These are phyloP conservation scores for Pontederia crassipes DNA, from an alignment of 176 grass and related monocot genomes.

Conservation along the genomic window DNA sequence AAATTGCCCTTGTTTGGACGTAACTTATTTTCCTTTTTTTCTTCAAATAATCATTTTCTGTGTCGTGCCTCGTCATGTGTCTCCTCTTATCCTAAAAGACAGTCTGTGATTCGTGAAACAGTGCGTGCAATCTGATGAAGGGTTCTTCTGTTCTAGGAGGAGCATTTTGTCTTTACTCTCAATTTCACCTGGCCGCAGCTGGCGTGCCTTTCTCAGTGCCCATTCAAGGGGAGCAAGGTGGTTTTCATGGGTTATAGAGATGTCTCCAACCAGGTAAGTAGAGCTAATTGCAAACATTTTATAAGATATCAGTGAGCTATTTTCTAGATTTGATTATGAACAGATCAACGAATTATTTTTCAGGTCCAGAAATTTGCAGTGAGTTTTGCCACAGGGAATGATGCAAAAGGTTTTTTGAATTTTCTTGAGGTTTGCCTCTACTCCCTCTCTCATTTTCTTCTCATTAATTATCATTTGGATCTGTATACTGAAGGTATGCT, in stretches of 20 bases:
- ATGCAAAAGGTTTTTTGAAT: constrained; percentile 61
- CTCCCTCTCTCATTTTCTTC: not conserved
- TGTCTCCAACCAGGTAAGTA: constrained; percentile 48
- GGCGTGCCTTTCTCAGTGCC: constrained; percentile 62
- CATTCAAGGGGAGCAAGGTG: constrained; percentile 63
- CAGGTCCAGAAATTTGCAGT: constrained; percentile 91
- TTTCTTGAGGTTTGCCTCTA: constrained; percentile 43
- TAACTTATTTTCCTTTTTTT: too few species aligned
- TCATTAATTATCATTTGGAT: too few species aligned
- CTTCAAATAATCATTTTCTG: too few species aligned
- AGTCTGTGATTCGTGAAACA: constrained; percentile 1
- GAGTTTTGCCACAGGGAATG: constrained; percentile 40
- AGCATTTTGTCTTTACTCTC: constrained; percentile 68
- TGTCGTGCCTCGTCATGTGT: too few species aligned
- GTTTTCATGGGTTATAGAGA: constrained; percentile 77
- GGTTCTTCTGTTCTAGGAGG: constrained; percentile 46
- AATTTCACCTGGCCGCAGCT: constrained; percentile 82
- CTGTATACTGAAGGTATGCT: too few species aligned
- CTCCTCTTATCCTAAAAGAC: too few species aligned
- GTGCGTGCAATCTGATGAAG: not conserved
- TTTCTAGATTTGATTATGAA: not conserved
- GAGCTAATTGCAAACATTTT: not conserved
- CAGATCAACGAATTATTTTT: not conserved
- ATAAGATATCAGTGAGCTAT: not conserved
- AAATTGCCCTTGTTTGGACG: too few species aligned